These are phyloP conservation scores for Ogataea methanolica DNA, from an alignment of 805 yeast genomes.

Conservation along the genomic window DNA sequence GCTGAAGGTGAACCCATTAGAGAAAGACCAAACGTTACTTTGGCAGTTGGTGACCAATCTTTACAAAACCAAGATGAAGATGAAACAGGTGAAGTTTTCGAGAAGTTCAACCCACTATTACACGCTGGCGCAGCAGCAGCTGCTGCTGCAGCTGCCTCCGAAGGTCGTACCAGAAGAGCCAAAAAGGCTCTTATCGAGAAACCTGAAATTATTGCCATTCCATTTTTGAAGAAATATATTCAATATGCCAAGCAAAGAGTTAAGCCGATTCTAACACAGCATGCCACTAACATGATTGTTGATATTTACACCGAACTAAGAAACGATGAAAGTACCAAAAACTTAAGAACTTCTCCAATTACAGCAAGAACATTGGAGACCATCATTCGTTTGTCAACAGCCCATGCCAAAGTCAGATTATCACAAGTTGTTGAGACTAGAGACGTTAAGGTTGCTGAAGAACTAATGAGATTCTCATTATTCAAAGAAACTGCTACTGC, in stretches of 20 bases:
- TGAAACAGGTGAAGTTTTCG: slow-evolving; percentile 65
- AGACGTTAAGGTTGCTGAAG: slow-evolving; percentile 86
- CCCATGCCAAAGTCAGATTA: slow-evolving; percentile 94
- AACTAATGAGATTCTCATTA: slow-evolving; percentile 76
- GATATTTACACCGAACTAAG: slow-evolving; percentile 75
- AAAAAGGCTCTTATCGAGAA: slow-evolving; percentile 26
- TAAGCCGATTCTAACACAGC: slow-evolving; percentile 71
- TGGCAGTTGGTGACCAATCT: slow-evolving; percentile 75
- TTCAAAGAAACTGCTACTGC: slow-evolving; percentile 57
- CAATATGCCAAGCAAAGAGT: slow-evolving; percentile 91
- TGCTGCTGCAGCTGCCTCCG: slow-evolving; percentile 31
- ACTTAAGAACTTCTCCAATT: slow-evolving; percentile 83
- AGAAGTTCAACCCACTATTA: slow-evolving; percentile 73
- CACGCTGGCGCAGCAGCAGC: slow-evolving; percentile 70
- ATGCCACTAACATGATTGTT: slow-evolving; percentile 78
- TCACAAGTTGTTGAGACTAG: slow-evolving; percentile 65
- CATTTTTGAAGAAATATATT: slow-evolving; percentile 85
- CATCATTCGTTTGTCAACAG: slow-evolving; percentile 87
- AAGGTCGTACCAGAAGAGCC: slow-evolving; percentile 16
- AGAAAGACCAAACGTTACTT: slow-evolving; percentile 62
- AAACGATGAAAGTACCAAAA: slow-evolving; percentile 59
- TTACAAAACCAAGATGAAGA: slow-evolving; percentile 39
- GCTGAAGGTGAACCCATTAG: slow-evolving; percentile 92
- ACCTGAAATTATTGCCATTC: slow-evolving; percentile 60
- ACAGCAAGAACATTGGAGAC: slow-evolving; percentile 99